These are phyloP conservation scores for Melocanna baccifera DNA, from an alignment of 176 grass and related monocot species.

Conservation along the genomic window DNA sequence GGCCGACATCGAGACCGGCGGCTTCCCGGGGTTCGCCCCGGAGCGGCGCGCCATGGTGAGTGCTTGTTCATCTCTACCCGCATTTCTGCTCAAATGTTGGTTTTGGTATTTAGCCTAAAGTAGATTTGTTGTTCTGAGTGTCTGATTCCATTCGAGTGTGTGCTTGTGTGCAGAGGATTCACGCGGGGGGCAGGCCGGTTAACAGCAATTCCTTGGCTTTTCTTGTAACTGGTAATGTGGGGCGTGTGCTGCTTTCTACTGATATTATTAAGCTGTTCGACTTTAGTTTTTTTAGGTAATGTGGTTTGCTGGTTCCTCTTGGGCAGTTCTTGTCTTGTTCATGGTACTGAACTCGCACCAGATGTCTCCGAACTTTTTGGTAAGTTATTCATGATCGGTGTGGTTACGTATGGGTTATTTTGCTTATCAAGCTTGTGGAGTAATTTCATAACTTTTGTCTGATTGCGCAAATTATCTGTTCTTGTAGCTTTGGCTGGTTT, in stretches of 20 bases:
- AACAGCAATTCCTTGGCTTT: conserved; percentile 88
- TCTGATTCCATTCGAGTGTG: conserved; percentile 9
- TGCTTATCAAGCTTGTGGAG: not conserved
- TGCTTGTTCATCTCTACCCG: not conserved
- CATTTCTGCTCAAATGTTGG: conserved; percentile 18
- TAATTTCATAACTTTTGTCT: conserved; percentile 8
- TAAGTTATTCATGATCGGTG: conserved; percentile 30
- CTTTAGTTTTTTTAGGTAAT: not conserved
- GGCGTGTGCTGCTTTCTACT: not conserved
- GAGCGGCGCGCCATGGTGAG: conserved; percentile 74
- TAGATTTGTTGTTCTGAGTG: not conserved
- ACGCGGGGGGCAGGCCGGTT: conserved; percentile 63
- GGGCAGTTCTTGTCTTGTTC: conserved; percentile 84
- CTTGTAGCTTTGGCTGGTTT: conserved; percentile 80
- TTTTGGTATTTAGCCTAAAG: not conserved
- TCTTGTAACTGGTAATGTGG: conserved; percentile 76
- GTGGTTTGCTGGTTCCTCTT: conserved; percentile 1
- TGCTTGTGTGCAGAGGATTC: conserved; percentile 54
- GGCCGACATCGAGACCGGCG: conserved; percentile 60
- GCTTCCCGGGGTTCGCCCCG: conserved; percentile 59
- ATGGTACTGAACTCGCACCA: conserved; percentile 97
- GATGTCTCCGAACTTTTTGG: conserved; percentile 84
- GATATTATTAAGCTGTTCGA: conserved; percentile 12
- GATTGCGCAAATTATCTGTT: conserved; percentile 20
- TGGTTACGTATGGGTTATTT: not conserved